Conservation (phyloP, 1,284 basidiomycete species). For the Cryptococcus wingfieldii region DNA sequence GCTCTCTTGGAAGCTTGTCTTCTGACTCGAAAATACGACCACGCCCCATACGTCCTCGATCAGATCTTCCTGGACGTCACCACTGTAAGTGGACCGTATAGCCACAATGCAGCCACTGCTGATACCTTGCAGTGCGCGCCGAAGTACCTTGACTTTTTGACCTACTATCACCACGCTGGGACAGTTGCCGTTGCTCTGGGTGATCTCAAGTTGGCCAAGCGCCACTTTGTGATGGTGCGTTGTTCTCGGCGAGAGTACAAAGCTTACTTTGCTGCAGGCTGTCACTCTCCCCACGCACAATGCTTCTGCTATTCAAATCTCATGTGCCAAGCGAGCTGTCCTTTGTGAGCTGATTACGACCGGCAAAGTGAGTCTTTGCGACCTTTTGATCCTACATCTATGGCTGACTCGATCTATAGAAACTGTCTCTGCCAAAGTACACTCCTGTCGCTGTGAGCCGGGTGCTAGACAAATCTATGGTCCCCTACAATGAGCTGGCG, state of each 20-base stretch:
- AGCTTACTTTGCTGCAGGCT: conserved; percentile 19
- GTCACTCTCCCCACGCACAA: conserved; percentile 29
- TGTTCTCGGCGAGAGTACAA: neutral
- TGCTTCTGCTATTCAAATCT: conserved; percentile 38
- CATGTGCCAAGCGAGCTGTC: conserved; percentile 40
- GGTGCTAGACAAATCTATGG: conserved; percentile 26
- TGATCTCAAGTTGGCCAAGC: conserved; percentile 25
- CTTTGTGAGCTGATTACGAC: conserved; percentile 36
- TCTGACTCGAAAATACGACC: conserved; percentile 15
- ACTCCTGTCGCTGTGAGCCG: conserved; percentile 22
- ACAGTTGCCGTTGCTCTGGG: conserved; percentile 26
- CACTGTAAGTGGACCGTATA: conserved; percentile 15
- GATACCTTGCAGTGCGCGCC: conserved; percentile 10
- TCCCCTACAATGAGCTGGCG: conserved; percentile 31
- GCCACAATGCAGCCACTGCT: neutral
- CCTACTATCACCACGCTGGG: conserved; percentile 44
- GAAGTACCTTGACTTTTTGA: conserved; percentile 37
- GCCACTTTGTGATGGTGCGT: conserved; percentile 33
- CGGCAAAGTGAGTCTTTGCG: conserved; percentile 27
- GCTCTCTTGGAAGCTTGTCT: conserved; percentile 34
- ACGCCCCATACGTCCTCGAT: conserved; percentile 13
- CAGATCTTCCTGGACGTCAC: conserved; percentile 22
- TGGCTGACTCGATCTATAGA: conserved; percentile 3
- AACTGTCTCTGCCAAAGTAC: conserved; percentile 30
- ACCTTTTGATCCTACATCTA: neutral